Evolutionary conservation across 805 yeast genomes (phyloP).

Genomic region (Wickerhamiella nectarea): DNA sequence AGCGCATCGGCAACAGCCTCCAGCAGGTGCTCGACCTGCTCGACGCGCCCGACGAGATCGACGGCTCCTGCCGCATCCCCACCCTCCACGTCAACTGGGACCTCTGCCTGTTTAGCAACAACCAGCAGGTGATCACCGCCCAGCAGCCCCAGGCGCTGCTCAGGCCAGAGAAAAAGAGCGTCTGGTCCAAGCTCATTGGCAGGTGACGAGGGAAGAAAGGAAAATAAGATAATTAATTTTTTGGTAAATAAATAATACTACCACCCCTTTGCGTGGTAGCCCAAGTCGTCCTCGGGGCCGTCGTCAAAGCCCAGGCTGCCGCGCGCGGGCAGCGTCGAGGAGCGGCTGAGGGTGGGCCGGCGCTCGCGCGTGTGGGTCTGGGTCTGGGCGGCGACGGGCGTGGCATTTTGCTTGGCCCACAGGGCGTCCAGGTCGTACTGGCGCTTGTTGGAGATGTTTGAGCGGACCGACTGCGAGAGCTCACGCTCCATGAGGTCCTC

Average conservation of each 20-base stretch:
- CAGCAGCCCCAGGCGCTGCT: background rate
- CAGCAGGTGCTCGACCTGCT: conserved; percentile 8
- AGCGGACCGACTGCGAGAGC: conserved; percentile 13
- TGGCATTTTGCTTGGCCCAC: background rate
- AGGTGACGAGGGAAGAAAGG: background rate
- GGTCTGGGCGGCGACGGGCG: background rate
- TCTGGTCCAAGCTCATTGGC: conserved; percentile 4
- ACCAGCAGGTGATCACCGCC: conserved; percentile 10
- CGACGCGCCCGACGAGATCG: conserved; percentile 22
- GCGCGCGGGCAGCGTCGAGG: conserved; percentile 12
- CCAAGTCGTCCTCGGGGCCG: conserved; percentile 20
- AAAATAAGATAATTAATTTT: background rate
- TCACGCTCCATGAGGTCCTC: conserved; percentile 12
- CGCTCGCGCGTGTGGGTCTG: background rate
- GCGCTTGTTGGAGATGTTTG: conserved; percentile 11
- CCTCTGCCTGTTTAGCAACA: conserved; percentile 14
- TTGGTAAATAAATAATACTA: background rate
- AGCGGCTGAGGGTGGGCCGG: conserved; percentile 15
- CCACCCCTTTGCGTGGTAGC: conserved; percentile 22
- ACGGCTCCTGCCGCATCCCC: background rate
- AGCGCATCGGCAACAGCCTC: conserved; percentile 9
- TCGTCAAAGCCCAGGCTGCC: conserved; percentile 11
- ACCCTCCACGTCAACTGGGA: conserved; percentile 13
- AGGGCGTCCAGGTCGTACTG: conserved; percentile 12
- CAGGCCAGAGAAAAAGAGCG: background rate